A percentile compares a stretch with the other conserved stretches of the same genome.
phyloP scores from a whole-genome alignment of 2,329 filamentous ascomycete genomes.

The Fusarium sp. region DNA sequence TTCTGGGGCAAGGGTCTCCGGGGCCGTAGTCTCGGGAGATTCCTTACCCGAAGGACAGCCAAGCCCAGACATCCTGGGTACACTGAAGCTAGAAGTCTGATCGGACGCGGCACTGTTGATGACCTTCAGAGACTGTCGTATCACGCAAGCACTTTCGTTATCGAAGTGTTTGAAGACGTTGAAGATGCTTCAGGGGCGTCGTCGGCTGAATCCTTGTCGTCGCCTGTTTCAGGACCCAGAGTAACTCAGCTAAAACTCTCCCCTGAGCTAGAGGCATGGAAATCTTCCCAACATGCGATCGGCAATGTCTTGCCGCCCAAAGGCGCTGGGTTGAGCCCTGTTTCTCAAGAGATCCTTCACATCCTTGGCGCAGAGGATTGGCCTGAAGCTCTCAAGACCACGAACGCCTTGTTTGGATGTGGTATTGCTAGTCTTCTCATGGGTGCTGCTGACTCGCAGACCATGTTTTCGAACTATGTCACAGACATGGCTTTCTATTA shows the following conservation, averaged over 20 bases:
- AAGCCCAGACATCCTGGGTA: conserved; percentile 32
- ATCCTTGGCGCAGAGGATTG: conserved; percentile 34
- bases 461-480: conserved; percentile 44
- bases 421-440: conserved; percentile 41
- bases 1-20: conserved; percentile 42
- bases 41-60: conserved; percentile 16
- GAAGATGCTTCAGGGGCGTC: conserved; percentile 26
- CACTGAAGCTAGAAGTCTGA: conserved; percentile 36
- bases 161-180: conserved; percentile 34
- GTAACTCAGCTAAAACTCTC: conserved; percentile 33
- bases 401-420: conserved; percentile 40
- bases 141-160: conserved; percentile 32
- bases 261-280: conserved; percentile 39
- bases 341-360: conserved; percentile 21
- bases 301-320: conserved; percentile 40
- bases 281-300: conserved; percentile 29
- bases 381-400: conserved; percentile 41
- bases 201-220: conserved; percentile 13
- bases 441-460: conserved; percentile 36
- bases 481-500: conserved; percentile 43
- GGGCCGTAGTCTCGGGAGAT: conserved; percentile 22
- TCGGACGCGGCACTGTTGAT: conserved; percentile 27
- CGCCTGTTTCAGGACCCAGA: conserved; percentile 18
- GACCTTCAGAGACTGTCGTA: conserved; percentile 32
- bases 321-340: conserved; percentile 32